phyloP scores from a whole-genome alignment of 331 rosid genomes.

The Spiraea crenata region DNA sequence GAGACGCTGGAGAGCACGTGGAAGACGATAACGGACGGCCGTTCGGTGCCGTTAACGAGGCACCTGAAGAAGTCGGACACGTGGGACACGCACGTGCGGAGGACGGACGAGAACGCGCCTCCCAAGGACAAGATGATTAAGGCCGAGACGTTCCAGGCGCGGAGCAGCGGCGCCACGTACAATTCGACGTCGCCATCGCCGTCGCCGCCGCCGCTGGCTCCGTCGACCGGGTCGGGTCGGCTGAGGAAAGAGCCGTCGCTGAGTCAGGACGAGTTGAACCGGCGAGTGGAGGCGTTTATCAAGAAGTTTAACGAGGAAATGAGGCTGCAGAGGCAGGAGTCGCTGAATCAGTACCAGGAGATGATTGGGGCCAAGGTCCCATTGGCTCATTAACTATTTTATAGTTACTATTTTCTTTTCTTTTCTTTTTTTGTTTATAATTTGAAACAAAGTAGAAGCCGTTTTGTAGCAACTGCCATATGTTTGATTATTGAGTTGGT shows the following conservation, averaged over 20 bases:
- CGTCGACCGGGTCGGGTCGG: constrained; percentile 31
- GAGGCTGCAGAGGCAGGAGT: constrained; percentile 94
- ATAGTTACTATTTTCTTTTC: not conserved
- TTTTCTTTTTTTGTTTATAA: not conserved
- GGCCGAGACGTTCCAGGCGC: constrained; percentile 56
- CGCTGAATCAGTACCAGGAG: constrained; percentile 70
- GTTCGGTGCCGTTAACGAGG: constrained; percentile 70
- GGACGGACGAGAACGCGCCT: constrained; percentile 44
- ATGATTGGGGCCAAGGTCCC: constrained; percentile 51
- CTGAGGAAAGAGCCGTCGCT: constrained; percentile 69
- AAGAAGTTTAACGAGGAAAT: constrained; percentile 86
- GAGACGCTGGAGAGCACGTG: constrained; percentile 95
- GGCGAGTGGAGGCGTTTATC: constrained; percentile 97
- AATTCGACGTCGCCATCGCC: no score
- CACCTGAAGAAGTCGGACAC: constrained; percentile 83
- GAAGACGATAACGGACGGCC: constrained; percentile 83
- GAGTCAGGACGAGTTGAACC: constrained; percentile 94
- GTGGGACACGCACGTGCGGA: constrained; percentile 57
- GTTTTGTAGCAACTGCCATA: not conserved
- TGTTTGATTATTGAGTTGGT: not conserved
- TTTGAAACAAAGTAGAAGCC: not conserved
- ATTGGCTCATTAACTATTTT: constrained; percentile 6
- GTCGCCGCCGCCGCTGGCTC: constrained; percentile 32
- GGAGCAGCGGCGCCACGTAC: constrained; percentile 24
- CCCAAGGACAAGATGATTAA: constrained; percentile 54